These are phyloP conservation scores for Epichloe amarillans DNA, from an alignment of 2,329 filamentous ascomycete genomes.

Conservation along the genomic window DNA sequence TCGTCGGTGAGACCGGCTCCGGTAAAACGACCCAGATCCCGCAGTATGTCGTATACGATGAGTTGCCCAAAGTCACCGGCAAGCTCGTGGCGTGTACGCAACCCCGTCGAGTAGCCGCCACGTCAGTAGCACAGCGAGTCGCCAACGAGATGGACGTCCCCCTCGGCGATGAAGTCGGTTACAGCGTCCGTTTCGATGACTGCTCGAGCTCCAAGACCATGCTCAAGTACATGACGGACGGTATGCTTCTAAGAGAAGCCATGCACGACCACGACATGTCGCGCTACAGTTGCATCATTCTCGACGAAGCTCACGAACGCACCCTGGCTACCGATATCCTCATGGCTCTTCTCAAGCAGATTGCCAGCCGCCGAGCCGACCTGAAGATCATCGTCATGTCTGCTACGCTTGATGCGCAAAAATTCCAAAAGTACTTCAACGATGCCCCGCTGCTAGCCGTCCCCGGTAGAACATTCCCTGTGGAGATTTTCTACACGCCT, in stretches of 20 bases:
- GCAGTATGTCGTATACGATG: slow-evolving; percentile 95
- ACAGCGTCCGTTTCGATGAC: slow-evolving; percentile 98
- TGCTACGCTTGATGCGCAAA: slow-evolving; percentile 90
- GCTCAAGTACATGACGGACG: slow-evolving; percentile 99
- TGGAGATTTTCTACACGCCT: slow-evolving; percentile 97
- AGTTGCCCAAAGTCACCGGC: slow-evolving; percentile 70
- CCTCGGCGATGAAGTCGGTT: slow-evolving; percentile 89
- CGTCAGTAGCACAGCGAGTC: slow-evolving; percentile 97
- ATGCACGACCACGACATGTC: slow-evolving; percentile 90
- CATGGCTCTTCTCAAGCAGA: slow-evolving; percentile 90
- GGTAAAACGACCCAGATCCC: slow-evolving; percentile 99
- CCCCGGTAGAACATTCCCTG: slow-evolving; percentile 86
- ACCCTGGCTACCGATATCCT: slow-evolving; percentile 94
- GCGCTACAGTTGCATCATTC: slow-evolving; percentile 93
- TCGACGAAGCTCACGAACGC: slow-evolving; percentile 96
- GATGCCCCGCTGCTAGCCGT: slow-evolving; percentile 87
- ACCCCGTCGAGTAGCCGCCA: slow-evolving; percentile 91
- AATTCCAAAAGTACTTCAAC: slow-evolving; percentile 96
- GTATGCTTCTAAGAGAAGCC: slow-evolving; percentile 92
- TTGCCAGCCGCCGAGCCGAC: slow-evolving; percentile 68
- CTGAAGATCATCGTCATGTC: slow-evolving; percentile 99
- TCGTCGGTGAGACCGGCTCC: slow-evolving; percentile 97
- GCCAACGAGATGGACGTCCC: slow-evolving; percentile 91
- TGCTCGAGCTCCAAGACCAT: slow-evolving; percentile 78
- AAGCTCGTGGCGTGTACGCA: slow-evolving; percentile 97